Evolutionary conservation across 345 rosid genomes (phyloP), one percentile per base, ranked within the genome.

Genomic region (Populus pruinosa): DNA sequence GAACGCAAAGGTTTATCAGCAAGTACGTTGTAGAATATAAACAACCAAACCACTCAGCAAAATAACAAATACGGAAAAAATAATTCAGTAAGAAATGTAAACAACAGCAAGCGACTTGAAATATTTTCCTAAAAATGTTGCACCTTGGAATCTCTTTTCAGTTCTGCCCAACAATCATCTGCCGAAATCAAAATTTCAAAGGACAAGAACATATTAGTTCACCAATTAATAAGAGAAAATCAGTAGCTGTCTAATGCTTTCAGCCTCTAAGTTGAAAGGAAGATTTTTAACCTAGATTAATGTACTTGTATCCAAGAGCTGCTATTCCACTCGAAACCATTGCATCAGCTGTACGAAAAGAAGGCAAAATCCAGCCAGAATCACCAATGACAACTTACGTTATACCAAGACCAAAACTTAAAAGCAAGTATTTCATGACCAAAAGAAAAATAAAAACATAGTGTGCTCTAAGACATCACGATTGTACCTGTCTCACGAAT

Each of bases 101-200:
- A n/a, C 18, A 80, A 12, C 5, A 25, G 6, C 39, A 6, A 53
- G 9, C 20, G 8, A 5, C n/a, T 59, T 18, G 64, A 17, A 43
- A 43, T n/a, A 43, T 43, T 2, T 43, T 43, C 16, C 14, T 12
- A 43, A 2, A 12, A 12, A 43, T 10, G 35, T 16, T 38, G 43
- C 9, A 76, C 80, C 75, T 63, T 14, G 6, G 76, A 73, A 69
- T 82, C 81, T 49, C 81, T 63, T 25, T 76, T 79, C 14, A 68
- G 64, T 64, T 79, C 83, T 33, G 53, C 83, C 84, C 81, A 81
- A 23, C 84, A 81, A 70, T 81, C 87, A 73, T 84, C 84, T 81
- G 33, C 25, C 13, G 25, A n/a, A 66, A 64, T 31, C 16, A 11
- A 50, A 6, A 25, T 17, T 43, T 43, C 2, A 11, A 43, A 43